Percentiles rank a stretch among this genome's conserved stretches.
phyloP scores from a whole-genome alignment of 768 basidiomycete species.

The Lepiota brunneoincarnata region DNA sequence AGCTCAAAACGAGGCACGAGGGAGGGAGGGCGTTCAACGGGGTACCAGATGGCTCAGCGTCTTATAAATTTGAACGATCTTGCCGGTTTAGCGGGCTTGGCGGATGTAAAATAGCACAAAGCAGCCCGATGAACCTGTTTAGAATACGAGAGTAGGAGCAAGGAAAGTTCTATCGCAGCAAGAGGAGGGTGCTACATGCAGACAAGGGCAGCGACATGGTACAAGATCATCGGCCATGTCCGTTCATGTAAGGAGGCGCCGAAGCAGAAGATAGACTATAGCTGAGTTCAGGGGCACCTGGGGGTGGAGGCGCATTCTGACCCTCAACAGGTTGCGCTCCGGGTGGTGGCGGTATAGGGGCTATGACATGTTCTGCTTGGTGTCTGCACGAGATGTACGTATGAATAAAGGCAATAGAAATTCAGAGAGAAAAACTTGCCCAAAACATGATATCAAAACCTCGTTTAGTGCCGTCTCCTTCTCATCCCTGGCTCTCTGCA shows the following conservation, averaged over 20 bases:
- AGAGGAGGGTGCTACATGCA: constrained; percentile 1
- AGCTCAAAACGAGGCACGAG: no score
- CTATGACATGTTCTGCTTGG: constrained; percentile 7
- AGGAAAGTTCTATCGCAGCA: not conserved
- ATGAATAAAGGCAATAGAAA: not conserved
- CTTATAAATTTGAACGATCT: no score
- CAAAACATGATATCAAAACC: constrained; percentile 26
- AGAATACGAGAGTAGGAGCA: no score
- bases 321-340: not conserved
- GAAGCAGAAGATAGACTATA: constrained; percentile 6
- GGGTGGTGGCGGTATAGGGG: not conserved
- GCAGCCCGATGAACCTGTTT: no score
- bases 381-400: not conserved
- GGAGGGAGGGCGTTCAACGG: no score
- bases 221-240: constrained; percentile 9
- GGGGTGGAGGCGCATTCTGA: not conserved
- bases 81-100: no score
- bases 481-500: constrained; percentile 47
- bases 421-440: constrained; percentile 19
- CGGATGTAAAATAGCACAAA: no score
- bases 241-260: constrained; percentile 7
- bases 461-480: constrained; percentile 65
- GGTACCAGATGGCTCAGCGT: no score
- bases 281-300: constrained; percentile 1
- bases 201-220: not conserved